These are phyloP conservation scores for Penicillium sp. DNA, from an alignment of 2,329 filamentous ascomycete species.

Conservation along the genomic window DNA sequence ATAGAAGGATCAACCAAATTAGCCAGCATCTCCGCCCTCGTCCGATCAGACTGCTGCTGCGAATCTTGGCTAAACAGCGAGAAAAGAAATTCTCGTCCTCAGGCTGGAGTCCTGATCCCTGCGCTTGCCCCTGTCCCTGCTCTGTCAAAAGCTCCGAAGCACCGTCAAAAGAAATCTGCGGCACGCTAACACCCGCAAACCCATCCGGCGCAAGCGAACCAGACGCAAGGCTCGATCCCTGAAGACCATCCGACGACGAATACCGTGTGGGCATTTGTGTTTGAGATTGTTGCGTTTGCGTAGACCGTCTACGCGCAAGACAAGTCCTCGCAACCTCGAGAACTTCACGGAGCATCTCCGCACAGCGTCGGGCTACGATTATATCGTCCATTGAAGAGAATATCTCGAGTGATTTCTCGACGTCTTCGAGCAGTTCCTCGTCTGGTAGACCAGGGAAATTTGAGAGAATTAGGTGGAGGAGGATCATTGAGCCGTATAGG, in stretches of 20 bases:
- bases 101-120: neutral
- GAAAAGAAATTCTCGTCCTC: constrained; percentile 4
- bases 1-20: constrained; percentile 25
- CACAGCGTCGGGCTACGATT: constrained; percentile 32
- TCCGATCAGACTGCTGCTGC: constrained; percentile 12
- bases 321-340: constrained; percentile 26
- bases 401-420: constrained; percentile 33
- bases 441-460: constrained; percentile 17
- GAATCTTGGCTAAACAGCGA: neutral
- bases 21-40: constrained; percentile 22
- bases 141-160: neutral
- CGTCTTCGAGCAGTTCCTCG: constrained; percentile 26
- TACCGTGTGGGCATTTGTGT: neutral
- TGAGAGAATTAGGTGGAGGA: constrained; percentile 31
- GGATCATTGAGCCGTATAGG: constrained; percentile 35
- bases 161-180: neutral
- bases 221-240: neutral
- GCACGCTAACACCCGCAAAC: neutral
- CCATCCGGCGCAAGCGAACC: neutral
- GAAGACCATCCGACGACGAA: neutral
- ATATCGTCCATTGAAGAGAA: constrained; percentile 33
- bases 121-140: neutral
- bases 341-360: constrained; percentile 31
- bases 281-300: neutral
- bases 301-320: constrained; percentile 10